Conservation (phyloP, 345 rosid species). For the Populus nigra region DNA sequence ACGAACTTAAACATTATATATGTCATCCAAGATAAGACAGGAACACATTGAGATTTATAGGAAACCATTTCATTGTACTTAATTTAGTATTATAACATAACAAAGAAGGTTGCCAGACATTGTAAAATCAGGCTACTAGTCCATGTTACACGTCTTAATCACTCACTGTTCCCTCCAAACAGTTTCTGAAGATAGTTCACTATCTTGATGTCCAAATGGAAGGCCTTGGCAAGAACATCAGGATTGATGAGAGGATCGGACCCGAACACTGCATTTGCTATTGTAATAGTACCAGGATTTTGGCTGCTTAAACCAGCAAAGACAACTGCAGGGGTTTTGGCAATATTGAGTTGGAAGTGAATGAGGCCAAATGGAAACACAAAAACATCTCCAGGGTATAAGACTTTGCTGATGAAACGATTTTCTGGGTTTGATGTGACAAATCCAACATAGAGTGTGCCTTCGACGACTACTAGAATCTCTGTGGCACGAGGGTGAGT, state of each 20-base stretch:
- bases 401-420: not conserved
- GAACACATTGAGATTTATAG: too few species aligned
- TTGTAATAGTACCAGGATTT: slow-evolving; percentile 2
- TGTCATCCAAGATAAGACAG: too few species aligned
- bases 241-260: not conserved
- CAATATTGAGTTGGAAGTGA: slow-evolving; percentile 10
- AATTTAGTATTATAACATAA: too few species aligned
- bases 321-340: not conserved
- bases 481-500: slow-evolving; percentile 4
- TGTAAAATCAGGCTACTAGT: too few species aligned
- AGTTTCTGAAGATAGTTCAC: not conserved
- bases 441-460: slow-evolving; percentile 4
- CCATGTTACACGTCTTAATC: too few species aligned
- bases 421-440: not conserved
- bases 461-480: not conserved
- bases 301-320: slow-evolving; percentile 11
- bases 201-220: not conserved
- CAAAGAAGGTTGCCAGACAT: too few species aligned
- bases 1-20: too few species aligned
- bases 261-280: slow-evolving; percentile 2
- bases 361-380: slow-evolving; percentile 6
- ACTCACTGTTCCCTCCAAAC: not conserved
- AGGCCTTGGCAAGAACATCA: slow-evolving; percentile 5
- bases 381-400: not conserved
- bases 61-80: too few species aligned